phyloP scores from a whole-genome alignment of 1,139 yeast genomes.

The Scheffersomyces parashehatae region DNA sequence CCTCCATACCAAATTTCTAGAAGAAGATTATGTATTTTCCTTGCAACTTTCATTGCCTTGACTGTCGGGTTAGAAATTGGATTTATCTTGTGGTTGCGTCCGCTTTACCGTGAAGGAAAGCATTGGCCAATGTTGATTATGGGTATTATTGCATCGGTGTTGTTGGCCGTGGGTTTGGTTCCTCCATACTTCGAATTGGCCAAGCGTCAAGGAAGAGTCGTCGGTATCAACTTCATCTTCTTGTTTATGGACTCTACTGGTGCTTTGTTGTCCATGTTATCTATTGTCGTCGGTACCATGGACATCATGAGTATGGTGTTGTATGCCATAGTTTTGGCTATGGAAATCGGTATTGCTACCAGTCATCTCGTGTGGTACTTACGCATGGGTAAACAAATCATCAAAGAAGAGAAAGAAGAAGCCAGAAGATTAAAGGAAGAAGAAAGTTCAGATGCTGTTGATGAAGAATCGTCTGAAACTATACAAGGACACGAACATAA shows the following conservation, averaged over 20 bases:
- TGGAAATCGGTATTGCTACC: conserved; percentile 76
- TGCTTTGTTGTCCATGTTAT: conserved; percentile 72
- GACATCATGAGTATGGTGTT: conserved; percentile 79
- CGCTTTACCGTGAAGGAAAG: conserved; percentile 57
- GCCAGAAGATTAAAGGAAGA: neutral
- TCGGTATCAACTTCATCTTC: conserved; percentile 86
- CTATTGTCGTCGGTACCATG: conserved; percentile 59
- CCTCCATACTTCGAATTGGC: conserved; percentile 89
- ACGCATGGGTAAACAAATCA: conserved; percentile 39
- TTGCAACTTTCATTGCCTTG: conserved; percentile 39
- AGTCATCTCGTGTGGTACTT: conserved; percentile 75
- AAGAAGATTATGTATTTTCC: conserved; percentile 36
- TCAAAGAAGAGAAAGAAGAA: conserved; percentile 23
- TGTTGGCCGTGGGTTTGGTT: conserved; percentile 73
- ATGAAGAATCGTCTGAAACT: no score
- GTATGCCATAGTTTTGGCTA: conserved; percentile 66
- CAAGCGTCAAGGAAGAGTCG: conserved; percentile 77
- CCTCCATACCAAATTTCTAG: conserved; percentile 60
- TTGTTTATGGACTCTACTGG: conserved; percentile 77
- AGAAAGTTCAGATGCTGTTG: no score
- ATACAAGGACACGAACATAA: no score
- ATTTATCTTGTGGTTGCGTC: conserved; percentile 69
- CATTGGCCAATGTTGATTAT: conserved; percentile 79
- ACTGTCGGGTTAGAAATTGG: conserved; percentile 69
- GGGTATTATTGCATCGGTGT: conserved; percentile 76